Conservation (phyloP, 805 yeast species). For the Starmerella scarabaei region DNA sequence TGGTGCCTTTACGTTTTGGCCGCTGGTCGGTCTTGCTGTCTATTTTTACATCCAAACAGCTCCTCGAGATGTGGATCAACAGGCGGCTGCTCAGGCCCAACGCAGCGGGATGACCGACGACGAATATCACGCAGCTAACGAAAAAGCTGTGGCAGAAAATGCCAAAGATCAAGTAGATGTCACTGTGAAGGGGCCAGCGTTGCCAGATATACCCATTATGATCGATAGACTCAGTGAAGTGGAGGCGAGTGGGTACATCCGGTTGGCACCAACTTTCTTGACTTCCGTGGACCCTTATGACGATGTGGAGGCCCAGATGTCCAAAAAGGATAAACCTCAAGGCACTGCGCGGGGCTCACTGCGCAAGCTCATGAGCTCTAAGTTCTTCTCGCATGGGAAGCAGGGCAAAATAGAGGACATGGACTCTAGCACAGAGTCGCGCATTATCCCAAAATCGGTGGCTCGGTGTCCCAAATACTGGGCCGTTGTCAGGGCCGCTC, state of each 20-base stretch:
- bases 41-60: constrained; percentile 21
- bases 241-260: constrained; percentile 15
- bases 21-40: constrained; percentile 35
- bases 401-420: background rate
- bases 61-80: background rate
- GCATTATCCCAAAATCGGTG: constrained; percentile 6
- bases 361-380: constrained; percentile 36
- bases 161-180: too few relatives aligned
- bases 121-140: background rate
- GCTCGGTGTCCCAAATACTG: constrained; percentile 22
- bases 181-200: background rate
- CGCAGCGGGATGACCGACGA: background rate
- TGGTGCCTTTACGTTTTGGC: constrained; percentile 77
- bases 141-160: background rate
- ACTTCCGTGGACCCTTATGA: constrained; percentile 6
- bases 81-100: background rate
- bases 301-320: constrained; percentile 2
- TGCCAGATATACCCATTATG: background rate
- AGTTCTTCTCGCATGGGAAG: background rate
- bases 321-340: background rate
- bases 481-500: constrained; percentile 65
- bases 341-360: constrained; percentile 48
- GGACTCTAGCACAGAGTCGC: background rate
- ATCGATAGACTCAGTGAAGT: constrained; percentile 8
- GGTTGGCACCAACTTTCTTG: constrained; percentile 11